Evolutionary conservation across 1,284 basidiomycete genomes (phyloP).

Genomic region (Flammula alnicola): DNA sequence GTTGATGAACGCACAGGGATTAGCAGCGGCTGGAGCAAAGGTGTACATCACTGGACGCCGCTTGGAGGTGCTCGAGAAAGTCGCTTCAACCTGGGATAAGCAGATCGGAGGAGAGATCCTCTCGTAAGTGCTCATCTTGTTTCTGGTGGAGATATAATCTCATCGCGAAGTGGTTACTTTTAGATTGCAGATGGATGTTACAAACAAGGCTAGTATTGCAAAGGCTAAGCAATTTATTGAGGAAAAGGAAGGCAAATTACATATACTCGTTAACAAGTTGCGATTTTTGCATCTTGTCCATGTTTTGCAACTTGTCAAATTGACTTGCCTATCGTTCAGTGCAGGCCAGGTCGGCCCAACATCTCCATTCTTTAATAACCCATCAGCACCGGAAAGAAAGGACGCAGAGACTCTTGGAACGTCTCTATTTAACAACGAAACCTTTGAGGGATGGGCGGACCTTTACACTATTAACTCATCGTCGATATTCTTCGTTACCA

Average conservation of each 20-base stretch:
- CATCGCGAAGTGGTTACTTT: conserved; percentile 9
- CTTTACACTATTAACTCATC: conserved; percentile 71
- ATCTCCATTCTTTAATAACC: conserved; percentile 61
- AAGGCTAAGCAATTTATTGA: conserved; percentile 57
- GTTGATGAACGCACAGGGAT: conserved; percentile 73
- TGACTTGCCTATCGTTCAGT: conserved; percentile 40
- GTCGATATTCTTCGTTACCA: conserved; percentile 75
- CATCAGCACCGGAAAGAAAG: conserved; percentile 58
- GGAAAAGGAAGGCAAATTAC: conserved; percentile 68
- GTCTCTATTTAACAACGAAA: conserved; percentile 70
- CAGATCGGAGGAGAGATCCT: conserved; percentile 53
- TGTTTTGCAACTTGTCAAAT: background rate
- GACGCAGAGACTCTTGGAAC: conserved; percentile 65
- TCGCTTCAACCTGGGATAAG: conserved; percentile 51
- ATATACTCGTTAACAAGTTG: conserved; percentile 83
- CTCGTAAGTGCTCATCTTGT: conserved; percentile 48
- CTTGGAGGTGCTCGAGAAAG: conserved; percentile 62
- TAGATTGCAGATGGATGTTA: conserved; percentile 74
- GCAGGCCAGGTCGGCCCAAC: conserved; percentile 73
- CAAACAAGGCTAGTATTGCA: conserved; percentile 68
- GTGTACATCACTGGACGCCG: conserved; percentile 82
- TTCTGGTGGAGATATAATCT: background rate
- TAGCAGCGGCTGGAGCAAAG: conserved; percentile 79
- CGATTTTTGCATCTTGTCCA: conserved; percentile 20
- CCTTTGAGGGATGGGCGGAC: conserved; percentile 62